Conservation (phyloP, 192 early-diverging fungal genomes). For the Podila verticillata region DNA sequence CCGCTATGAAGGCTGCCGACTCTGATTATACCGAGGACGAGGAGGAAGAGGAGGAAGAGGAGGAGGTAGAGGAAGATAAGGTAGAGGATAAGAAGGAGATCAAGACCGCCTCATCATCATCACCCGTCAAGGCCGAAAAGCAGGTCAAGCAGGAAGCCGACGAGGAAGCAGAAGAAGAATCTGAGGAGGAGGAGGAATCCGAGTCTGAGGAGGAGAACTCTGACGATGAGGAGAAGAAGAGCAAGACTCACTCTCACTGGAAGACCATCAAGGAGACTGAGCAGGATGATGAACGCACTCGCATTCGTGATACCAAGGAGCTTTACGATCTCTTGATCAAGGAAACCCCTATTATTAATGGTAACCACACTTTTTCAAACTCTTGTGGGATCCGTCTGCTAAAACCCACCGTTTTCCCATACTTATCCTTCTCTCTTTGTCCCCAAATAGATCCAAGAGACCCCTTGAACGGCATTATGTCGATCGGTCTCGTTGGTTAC, state of each 20-base stretch:
- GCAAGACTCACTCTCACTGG: constrained; percentile 44
- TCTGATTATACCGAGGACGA: constrained; percentile 54
- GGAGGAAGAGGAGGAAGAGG: constrained; percentile 49
- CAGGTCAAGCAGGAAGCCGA: constrained; percentile 33
- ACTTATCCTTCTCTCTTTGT: not conserved
- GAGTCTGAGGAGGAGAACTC: constrained; percentile 22
- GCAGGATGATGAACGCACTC: constrained; percentile 60
- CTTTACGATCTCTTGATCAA: constrained; percentile 61
- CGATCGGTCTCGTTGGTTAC: constrained; percentile 98
- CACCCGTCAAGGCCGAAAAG: constrained; percentile 27
- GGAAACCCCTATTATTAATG: constrained; percentile 56
- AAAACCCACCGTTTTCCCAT: not conserved
- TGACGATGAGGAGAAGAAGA: constrained; percentile 33
- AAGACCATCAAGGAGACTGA: constrained; percentile 55
- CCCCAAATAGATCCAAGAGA: constrained; percentile 37
- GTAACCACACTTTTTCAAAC: constrained; percentile 17
- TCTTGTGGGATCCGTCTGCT: not conserved
- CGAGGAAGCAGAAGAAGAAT: constrained; percentile 35
- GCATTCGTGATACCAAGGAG: constrained; percentile 62
- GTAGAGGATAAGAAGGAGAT: constrained; percentile 37
- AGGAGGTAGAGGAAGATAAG: constrained; percentile 40
- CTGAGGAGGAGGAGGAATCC: constrained; percentile 23
- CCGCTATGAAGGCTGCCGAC: constrained; percentile 43
- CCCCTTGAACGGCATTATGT: constrained; percentile 64
- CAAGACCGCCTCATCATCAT: constrained; percentile 11